A percentile compares a stretch with the other conserved stretches of the same genome.
These are phyloP conservation scores for Nemania serpens DNA, from an alignment of 2,329 filamentous ascomycete species.

Conservation along the genomic window DNA sequence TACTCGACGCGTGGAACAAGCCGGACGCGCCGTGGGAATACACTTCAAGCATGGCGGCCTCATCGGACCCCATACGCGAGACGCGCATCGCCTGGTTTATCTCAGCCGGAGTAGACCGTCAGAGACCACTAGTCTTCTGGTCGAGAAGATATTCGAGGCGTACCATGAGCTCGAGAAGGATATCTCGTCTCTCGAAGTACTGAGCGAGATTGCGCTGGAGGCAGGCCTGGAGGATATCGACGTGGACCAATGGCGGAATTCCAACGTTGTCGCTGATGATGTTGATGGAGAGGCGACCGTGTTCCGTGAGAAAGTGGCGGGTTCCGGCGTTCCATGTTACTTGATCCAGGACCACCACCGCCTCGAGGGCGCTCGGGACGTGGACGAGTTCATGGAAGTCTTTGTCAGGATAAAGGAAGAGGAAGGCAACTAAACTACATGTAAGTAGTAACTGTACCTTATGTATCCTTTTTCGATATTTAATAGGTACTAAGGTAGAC, in stretches of 20 bases:
- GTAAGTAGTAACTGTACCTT: too few relatives aligned
- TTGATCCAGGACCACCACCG: constrained; percentile 17
- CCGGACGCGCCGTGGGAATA: constrained; percentile 42
- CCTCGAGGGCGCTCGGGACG: constrained; percentile 20
- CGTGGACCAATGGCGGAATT: constrained; percentile 17
- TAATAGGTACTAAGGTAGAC: too few relatives aligned
- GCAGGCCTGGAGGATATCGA: constrained; percentile 18
- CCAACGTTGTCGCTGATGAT: constrained; percentile 13
- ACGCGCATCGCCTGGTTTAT: constrained; percentile 44
- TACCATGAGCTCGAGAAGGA: constrained; percentile 24
- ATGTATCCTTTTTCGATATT: too few relatives aligned
- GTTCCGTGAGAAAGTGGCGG: constrained; percentile 9
- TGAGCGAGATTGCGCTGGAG: constrained; percentile 17
- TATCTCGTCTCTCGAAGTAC: constrained; percentile 20
- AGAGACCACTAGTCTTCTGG: constrained; percentile 10
- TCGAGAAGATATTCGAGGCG: constrained; percentile 18
- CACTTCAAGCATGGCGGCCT: constrained; percentile 41
- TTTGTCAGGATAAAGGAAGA: constrained; percentile 2
- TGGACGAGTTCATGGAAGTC: constrained; percentile 6
- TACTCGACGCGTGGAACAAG: constrained; percentile 34
- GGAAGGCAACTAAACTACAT: background rate
- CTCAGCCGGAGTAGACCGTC: constrained; percentile 21
- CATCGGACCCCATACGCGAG: constrained; percentile 42
- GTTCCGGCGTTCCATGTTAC: constrained; percentile 15
- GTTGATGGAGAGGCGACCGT: constrained; percentile 21